Evolutionary conservation across 2,329 filamentous ascomycete genomes (phyloP), one percentile per base, ranked within the genome.

Genomic region (Coniosporium tulheliwenetii): DNA sequence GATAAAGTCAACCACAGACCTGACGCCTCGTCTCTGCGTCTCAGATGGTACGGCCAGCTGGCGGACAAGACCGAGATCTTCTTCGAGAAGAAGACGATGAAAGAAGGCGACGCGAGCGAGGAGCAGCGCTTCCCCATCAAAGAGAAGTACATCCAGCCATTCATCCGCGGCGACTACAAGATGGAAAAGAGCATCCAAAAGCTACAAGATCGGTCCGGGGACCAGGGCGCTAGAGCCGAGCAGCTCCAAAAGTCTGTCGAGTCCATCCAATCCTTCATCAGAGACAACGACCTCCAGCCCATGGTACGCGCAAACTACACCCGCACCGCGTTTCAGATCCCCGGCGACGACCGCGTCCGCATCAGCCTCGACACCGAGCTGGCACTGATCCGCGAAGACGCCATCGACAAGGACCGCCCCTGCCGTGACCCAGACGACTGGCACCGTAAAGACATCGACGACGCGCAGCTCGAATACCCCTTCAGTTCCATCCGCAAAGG

Each of bases 251-350:
- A 69, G 31, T 80, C 81, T 2, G 81, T 89, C 12, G 67, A 77
- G 37, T 75, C 79, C 44, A 83, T 96, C 34, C 85, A 94, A 57
- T 66, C 70, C 1, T 89, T 93, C 52, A 77, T 95, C 56, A 74
- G 76, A 52, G 71, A 82, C 38, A 76, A 84, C 52, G 73, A 82
- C 41, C 68, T 98, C 12, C 77, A 89, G 56, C 91, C 91, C 5
- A 73, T 94, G 30, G 61, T 98, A 40, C 78, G 91, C 39, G 91
- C 91, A 46, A 94, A 93, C 62, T 96, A 96, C 59, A 83, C 79
- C 33, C 82, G 91, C 46, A 93, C 86, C 1, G 91, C 91, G 1
- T 98, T 96, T 66, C 91, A 98, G 61, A 94, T 94, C 49, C 91
- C 91, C 5, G 77, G 84, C 10, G 87, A 98, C 56, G 79, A 93